phyloP scores from a whole-genome alignment of 31 red algal species.

The Porphyra umbilicalis region DNA sequence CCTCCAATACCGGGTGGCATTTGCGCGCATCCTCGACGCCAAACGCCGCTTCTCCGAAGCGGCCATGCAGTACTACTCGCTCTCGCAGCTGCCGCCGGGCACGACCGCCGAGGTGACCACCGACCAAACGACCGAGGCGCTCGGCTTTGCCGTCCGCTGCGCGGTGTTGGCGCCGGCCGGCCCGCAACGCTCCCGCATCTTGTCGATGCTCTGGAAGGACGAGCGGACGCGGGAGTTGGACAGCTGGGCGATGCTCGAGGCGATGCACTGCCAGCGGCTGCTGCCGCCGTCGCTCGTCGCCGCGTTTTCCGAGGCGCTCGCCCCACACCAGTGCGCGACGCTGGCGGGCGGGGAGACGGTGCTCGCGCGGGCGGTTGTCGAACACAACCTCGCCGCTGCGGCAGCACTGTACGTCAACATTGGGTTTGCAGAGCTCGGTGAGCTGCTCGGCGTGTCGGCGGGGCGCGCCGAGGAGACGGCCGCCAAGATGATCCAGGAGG shows the following conservation, averaged over 20 bases:
- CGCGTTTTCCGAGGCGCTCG: constrained; percentile 50
- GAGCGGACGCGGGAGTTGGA: constrained; percentile 58
- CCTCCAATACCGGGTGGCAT: constrained; percentile 33
- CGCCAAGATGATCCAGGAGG: constrained; percentile 74
- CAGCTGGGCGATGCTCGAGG: constrained; percentile 63
- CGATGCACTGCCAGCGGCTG: constrained; percentile 71
- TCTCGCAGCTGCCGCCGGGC: constrained; percentile 37
- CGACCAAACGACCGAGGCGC: constrained; percentile 17
- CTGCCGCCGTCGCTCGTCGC: constrained; percentile 47
- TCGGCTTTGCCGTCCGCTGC: constrained; percentile 70
- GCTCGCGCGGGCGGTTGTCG: constrained; percentile 69
- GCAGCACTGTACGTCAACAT: constrained; percentile 74
- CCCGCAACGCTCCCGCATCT: constrained; percentile 68
- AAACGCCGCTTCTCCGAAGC: constrained; percentile 87
- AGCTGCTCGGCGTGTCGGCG: constrained; percentile 48
- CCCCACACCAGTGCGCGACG: constrained; percentile 42
- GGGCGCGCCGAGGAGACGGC: constrained; percentile 61
- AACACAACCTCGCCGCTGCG: constrained; percentile 77
- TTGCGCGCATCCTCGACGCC: constrained; percentile 64
- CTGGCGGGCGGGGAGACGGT: constrained; percentile 58
- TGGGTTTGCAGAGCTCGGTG: constrained; percentile 57
- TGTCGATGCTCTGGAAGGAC: constrained; percentile 79
- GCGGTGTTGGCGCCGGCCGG: constrained; percentile 81
- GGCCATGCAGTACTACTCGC: constrained; percentile 72
- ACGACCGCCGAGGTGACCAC: constrained; percentile 27